A percentile compares a stretch with the other conserved stretches of the same genome.
phyloP scores from a whole-genome alignment of 2,329 filamentous ascomycete species.

The Aspergillus brunneoviolaceus region DNA sequence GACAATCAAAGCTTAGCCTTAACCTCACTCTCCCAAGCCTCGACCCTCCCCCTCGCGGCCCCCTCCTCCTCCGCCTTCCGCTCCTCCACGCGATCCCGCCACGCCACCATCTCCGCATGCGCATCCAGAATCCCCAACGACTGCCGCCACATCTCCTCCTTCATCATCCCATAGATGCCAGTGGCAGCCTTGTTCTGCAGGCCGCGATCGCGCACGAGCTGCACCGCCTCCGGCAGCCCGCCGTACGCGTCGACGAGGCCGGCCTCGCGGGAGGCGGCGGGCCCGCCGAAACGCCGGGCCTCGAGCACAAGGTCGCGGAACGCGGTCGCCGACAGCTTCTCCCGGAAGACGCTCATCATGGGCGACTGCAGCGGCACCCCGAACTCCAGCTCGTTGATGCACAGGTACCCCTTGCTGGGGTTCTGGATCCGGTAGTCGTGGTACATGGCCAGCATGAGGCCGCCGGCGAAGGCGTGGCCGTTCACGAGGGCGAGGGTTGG shows the following conservation, averaged over 20 bases:
- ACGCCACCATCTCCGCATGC: constrained; percentile 48
- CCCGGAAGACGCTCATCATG: constrained; percentile 72
- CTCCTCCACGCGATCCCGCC: constrained; percentile 49
- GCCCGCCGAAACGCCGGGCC: constrained; percentile 64
- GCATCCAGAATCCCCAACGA: constrained; percentile 59
- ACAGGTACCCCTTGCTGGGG: constrained; percentile 67
- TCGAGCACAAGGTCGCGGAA: constrained; percentile 71
- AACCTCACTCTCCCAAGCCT: constrained; percentile 50
- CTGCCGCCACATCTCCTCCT: constrained; percentile 73
- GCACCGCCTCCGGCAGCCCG: constrained; percentile 62
- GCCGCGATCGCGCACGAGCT: constrained; percentile 59
- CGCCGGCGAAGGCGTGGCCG: constrained; percentile 78
- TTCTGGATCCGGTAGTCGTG: constrained; percentile 82
- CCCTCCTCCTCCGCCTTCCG: constrained; percentile 45
- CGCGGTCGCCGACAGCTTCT: constrained; percentile 59
- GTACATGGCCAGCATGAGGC: constrained; percentile 77
- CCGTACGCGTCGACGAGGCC: constrained; percentile 70
- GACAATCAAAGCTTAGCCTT: constrained; percentile 28
- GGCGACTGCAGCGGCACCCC: constrained; percentile 71
- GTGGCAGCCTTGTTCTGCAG: constrained; percentile 62
- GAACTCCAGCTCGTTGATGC: constrained; percentile 79
- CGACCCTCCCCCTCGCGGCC: constrained; percentile 50
- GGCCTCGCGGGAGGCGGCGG: constrained; percentile 58
- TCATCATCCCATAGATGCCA: constrained; percentile 69
- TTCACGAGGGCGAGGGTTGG: constrained; percentile 77